Conservation (phyloP, 1,139 yeast species). For the Pichia cactophila region DNA sequence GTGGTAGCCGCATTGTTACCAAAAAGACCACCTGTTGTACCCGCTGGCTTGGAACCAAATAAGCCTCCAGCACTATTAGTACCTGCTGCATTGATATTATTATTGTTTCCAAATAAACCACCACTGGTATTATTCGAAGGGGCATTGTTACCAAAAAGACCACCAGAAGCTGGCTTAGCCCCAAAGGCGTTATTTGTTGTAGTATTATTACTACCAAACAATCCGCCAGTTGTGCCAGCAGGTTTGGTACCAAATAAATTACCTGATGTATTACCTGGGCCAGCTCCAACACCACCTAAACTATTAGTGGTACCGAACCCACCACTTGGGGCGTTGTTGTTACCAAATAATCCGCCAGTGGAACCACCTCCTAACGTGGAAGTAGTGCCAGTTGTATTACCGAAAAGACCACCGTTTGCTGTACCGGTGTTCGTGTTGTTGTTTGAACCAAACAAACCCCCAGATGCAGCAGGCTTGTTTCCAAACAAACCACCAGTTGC, state of each 20-base stretch:
- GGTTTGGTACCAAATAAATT: conserved; percentile 14
- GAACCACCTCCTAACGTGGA: conserved; percentile 9
- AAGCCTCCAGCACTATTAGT: conserved; percentile 5
- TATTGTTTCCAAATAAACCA: conserved; percentile 21
- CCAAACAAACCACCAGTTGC: conserved; percentile 10
- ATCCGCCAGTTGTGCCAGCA: conserved; percentile 16
- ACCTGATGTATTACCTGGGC: conserved; percentile 8
- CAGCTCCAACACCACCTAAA: conserved; percentile 15
- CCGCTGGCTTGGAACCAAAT: conserved; percentile 14
- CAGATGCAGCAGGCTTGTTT: conserved; percentile 16
- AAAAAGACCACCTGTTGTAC: conserved; percentile 22
- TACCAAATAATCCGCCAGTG: conserved; percentile 26
- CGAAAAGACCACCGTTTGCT: conserved; percentile 23
- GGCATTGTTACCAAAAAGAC: conserved; percentile 21
- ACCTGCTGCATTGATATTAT: not conserved
- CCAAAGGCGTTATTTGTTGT: conserved; percentile 2
- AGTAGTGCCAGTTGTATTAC: conserved; percentile 21
- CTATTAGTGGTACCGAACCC: conserved; percentile 12
- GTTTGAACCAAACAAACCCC: conserved; percentile 24
- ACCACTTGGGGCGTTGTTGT: conserved; percentile 10
- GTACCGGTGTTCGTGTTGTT: conserved; percentile 20
- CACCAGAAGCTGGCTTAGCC: conserved; percentile 12
- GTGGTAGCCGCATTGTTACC: conserved; percentile 21
- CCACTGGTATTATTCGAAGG: conserved; percentile 5
- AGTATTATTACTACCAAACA: conserved; percentile 25